Base-by-base conservation (phyloP, 352 stramenopile species). In the Phytopythium helicoides region DNA sequence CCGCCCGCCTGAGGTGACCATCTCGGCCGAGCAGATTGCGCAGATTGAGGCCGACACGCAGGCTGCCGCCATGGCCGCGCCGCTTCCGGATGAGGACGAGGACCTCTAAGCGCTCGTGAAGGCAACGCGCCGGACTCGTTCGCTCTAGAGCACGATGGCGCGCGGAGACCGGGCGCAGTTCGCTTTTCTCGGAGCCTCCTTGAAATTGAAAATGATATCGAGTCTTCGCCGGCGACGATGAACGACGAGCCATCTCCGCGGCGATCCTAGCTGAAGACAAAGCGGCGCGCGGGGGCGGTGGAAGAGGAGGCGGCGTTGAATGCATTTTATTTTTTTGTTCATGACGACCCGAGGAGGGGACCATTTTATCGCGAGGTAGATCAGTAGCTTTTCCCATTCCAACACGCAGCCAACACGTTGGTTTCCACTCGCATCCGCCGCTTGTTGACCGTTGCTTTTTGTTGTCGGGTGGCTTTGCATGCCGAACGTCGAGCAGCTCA, bases 11-110 rank as follows among this genome's bases (percentile, higher is more conserved):
- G 97, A 99, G 73, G 96, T 99, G 61, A 76, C 81, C 14, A 97
- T 99, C 63, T 89, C 98, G 69, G 73, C 96, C 63, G 86, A 84
- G 57, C 93, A 98, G 62, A 95, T 98, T 66, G 62, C 71, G 55
- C 78, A 94, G 67, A 96, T 98, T 68, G 92, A 98, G 62, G 73
- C 81, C 33, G 95, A 98, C 56, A 86, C 96, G 54, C 82, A 79
- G 47, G 92, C 89, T 59, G 92, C 88, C 37, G 92, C 92, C 36
- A 85, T 92, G 54, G 79, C 87, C 22, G 80, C 98, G 64, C 94
- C 95, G 16, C 91, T 98, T 58, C 94, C 97, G 62, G 97, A 99
- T 73, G 97, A 99, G 76, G 97, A 99, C 67, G 96, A 99, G 62
- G 87, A 97, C 75, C 82, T 98, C 68, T 98, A 98, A 92, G 75